Evolutionary conservation across 371 early-diverging fungal species (phyloP), one percentile per base, ranked within the genome.

Genomic region (Hamiltosporidium magnivora): DNA sequence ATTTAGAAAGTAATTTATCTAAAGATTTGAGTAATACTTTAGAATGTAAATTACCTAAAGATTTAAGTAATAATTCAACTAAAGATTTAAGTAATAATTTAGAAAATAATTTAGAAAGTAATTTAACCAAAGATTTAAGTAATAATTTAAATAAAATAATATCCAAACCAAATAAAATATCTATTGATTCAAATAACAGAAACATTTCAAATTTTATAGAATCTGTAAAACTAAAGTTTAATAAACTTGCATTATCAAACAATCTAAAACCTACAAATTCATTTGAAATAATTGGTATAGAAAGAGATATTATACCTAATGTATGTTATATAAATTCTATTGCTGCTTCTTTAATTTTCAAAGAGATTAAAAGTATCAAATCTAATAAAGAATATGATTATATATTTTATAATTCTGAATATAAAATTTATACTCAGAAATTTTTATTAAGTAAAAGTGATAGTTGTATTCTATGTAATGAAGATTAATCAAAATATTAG

Each of bases 301-400:
- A 38, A 12, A 52, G 66, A 9, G 54, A 58, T 9, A 70, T 73
- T 56, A 56, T 72, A 1, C 71, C 78, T n/a, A 73, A 66, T 61
- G 60, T 64, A 6, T 68, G 69, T 46, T 64, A 52, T 67, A 73
- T 78, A 56, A 75, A 74, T 63, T 72, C 78, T 39, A 70, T 78
- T 25, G 72, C 70, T 61, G 75, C 78, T 44, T 67, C 67, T 49
- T 49, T 78, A 36, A 70, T 61, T 4, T 3, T 46, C 3, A 38
- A 40, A 12, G 40, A 9, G 14, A 36, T 59, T 44, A 9, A 11
- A 12, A 43, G 70, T 14, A 38, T 67, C 3, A 25, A 4, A 11
- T 39, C 55, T 9, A 55, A 63, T 39, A 0, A 12, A 42, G 38
- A 68, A 44, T 53, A 69, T 55, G 75, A 77, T 64, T 78, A 69